phyloP scores from a whole-genome alignment of 805 yeast genomes.

The Wickerhamomyces bovis region DNA sequence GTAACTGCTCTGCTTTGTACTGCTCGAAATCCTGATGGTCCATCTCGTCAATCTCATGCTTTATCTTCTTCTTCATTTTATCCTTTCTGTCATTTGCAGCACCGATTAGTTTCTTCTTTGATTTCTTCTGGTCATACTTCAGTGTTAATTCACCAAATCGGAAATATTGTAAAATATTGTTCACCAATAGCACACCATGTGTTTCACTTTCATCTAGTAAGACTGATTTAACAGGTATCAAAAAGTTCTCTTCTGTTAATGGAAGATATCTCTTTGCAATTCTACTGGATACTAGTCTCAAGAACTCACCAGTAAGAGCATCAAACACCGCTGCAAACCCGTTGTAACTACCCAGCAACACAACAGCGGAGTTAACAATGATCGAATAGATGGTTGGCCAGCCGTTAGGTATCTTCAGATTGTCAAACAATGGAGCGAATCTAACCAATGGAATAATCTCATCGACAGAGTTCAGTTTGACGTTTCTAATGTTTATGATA shows the following conservation, averaged over 20 bases:
- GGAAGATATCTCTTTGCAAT: conserved; percentile 14
- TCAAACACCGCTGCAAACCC: conserved; percentile 22
- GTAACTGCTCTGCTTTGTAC: conserved; percentile 8
- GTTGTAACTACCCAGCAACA: conserved; percentile 18
- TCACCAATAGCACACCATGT: conserved; percentile 15
- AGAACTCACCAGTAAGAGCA: conserved; percentile 14
- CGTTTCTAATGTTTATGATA: conserved; percentile 14
- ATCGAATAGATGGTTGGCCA: conserved; percentile 14
- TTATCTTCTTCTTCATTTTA: conserved; percentile 13
- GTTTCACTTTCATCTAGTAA: conserved; percentile 8
- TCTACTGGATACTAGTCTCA: conserved; percentile 14
- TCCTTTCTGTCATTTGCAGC: conserved; percentile 17
- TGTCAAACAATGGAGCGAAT: conserved; percentile 12
- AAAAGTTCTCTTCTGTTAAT: conserved; percentile 4
- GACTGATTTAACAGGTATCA: conserved; percentile 14
- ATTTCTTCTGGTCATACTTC: not conserved
- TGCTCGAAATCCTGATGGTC: conserved; percentile 13
- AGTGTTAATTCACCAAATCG: conserved; percentile 16
- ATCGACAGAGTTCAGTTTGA: conserved; percentile 1
- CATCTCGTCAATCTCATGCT: conserved; percentile 18
- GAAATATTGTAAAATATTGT: conserved; percentile 19
- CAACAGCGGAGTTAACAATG: conserved; percentile 18
- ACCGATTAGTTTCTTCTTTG: conserved; percentile 13
- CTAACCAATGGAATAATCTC: conserved; percentile 1
- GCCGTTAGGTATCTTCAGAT: conserved; percentile 10